These are phyloP conservation scores for Litsea cubeba DNA, from an alignment of 164 flowering plant genomes.

Conservation along the genomic window DNA sequence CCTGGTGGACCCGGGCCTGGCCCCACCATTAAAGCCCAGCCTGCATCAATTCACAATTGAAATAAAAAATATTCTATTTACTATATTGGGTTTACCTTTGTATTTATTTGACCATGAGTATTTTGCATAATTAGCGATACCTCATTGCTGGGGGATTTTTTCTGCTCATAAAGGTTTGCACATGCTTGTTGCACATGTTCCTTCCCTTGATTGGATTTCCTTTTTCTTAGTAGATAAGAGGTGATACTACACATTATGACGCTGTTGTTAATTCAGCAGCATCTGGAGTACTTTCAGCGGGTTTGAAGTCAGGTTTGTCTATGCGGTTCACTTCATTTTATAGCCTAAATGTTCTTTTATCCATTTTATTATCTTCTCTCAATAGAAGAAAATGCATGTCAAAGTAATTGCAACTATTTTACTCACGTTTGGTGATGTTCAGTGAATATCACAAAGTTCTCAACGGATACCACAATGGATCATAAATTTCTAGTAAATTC, in stretches of 20 bases:
- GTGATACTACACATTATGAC: conserved; percentile 97
- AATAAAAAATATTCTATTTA: no score
- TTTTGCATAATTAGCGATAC: no score
- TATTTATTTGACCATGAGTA: no score
- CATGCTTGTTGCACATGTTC: conserved; percentile 1
- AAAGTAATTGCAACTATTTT: background rate
- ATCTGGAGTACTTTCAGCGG: conserved; percentile 93
- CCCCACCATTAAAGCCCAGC: no score
- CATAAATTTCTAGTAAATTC: no score
- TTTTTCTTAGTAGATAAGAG: conserved; percentile 61
- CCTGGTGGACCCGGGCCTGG: no score
- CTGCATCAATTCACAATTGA: no score
- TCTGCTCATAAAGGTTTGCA: background rate
- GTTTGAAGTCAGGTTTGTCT: conserved; percentile 72
- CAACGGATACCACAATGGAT: no score
- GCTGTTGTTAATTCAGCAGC: conserved; percentile 96
- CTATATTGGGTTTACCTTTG: no score
- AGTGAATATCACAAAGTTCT: no score
- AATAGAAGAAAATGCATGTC: background rate
- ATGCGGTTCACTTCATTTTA: background rate
- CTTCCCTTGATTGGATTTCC: conserved; percentile 3
- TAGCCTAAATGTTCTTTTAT: background rate
- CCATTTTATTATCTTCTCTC: background rate
- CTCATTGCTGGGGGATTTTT: background rate
- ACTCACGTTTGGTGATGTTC: background rate